These are phyloP conservation scores for Avicennia marina DNA, from an alignment of 257 asterid genomes.

Conservation along the genomic window DNA sequence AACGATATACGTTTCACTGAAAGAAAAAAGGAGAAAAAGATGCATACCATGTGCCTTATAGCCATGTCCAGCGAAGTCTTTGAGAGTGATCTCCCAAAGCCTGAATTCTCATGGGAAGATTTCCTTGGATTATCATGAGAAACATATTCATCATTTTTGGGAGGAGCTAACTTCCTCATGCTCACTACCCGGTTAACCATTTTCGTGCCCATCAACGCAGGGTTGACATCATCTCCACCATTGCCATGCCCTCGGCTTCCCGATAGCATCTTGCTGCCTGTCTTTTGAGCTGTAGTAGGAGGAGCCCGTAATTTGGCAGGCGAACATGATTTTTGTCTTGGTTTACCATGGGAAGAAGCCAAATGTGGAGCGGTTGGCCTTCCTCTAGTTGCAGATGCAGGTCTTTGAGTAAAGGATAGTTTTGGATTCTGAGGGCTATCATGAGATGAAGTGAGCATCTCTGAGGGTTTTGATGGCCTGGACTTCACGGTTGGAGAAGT, in stretches of 20 bases:
- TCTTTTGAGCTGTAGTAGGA: constrained; percentile 14
- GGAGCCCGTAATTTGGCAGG: constrained; percentile 44
- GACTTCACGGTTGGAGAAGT: constrained; percentile 43
- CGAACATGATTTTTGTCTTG: constrained; percentile 59
- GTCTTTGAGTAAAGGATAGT: constrained; percentile 38
- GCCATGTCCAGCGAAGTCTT: constrained; percentile 94
- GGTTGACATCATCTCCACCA: constrained; percentile 62
- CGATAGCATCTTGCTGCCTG: constrained; percentile 31
- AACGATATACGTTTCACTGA: too few species aligned
- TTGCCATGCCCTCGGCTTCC: constrained; percentile 43
- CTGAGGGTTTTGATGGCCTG: constrained; percentile 46
- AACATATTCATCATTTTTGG: constrained; percentile 43
- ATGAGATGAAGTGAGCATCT: constrained; percentile 24
- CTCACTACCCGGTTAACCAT: constrained; percentile 90
- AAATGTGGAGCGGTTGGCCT: constrained; percentile 26
- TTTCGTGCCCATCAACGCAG: constrained; percentile 64
- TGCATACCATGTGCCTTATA: constrained; percentile 77
- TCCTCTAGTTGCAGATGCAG: constrained; percentile 65
- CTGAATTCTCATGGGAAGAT: constrained; percentile 46
- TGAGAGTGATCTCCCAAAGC: constrained; percentile 81
- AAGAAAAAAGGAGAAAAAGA: background rate
- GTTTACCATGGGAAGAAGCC: constrained; percentile 33
- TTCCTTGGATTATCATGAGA: constrained; percentile 38
- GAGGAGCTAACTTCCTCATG: constrained; percentile 92
- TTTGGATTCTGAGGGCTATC: constrained; percentile 31